Base-by-base conservation (phyloP, 1,139 yeast species). In the Sugiyamaella novakii region DNA sequence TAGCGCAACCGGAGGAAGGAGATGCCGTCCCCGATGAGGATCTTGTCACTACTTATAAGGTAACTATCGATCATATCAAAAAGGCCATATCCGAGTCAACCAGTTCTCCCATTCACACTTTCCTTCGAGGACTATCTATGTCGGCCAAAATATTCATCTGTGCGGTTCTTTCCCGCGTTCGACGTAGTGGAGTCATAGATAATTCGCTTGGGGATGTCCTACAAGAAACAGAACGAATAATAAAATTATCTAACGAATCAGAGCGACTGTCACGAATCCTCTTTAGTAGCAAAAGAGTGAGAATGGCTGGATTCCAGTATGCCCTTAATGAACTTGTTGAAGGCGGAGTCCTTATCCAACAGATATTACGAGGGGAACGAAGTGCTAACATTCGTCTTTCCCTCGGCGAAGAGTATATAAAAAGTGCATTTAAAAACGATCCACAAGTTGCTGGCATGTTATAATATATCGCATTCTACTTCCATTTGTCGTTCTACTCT, bases 71-170 rank as follows among this genome's bases (percentile, higher is more conserved):
- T 11, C 95, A 86, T 64, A 80, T 89, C 28, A 79, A 83, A 61
- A 78, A 75, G 56, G 98, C 98, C 0, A 82, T 88, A 31, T 78
- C 79, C 54, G 97, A 88, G 65, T 79, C 95, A 1, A 81, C 89
- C 8, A 79, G 79, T 52, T 82, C 95, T 0, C 95, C 96, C 0
- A 70, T 83, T 31, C 69, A 81, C 0, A 75, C 73, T 49, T 87
- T 79, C 59, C 67, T 92, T 15, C 66, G 73, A 27, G 71, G 80
- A 0, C 70, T 89, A 35, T 77, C 96, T 1, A 78, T 86, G 58
- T 77, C 84, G 0, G 75, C 85, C 4, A 91, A 89, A 65, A 70
- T 92, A 45, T 73, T 91, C 11, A 66, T 92, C 18, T 80, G 80
- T 47, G 87, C 91, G 0, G 66, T 88, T 2, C 62, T 91, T 27